phyloP scores from a whole-genome alignment of 495 filamentous ascomycete species.

The Stereocaulon alpinum region DNA sequence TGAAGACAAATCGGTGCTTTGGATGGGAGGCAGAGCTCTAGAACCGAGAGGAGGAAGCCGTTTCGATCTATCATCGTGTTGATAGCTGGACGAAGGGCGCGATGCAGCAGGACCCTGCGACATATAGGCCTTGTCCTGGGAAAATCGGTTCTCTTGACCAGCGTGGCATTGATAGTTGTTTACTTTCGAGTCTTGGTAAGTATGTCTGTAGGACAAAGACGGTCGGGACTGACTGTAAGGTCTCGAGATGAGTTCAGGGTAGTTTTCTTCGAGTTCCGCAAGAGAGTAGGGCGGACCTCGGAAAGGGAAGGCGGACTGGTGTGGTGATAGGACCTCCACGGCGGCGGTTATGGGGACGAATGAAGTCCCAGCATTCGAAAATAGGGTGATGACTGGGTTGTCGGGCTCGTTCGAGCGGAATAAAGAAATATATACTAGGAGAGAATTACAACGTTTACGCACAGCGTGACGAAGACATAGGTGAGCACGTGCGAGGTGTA shows the following conservation, averaged over 20 bases:
- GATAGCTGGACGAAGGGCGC: conserved; percentile 23
- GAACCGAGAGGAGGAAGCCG: conserved; percentile 10
- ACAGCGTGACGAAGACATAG: background rate
- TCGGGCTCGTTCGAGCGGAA: conserved; percentile 7
- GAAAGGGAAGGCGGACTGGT: conserved; percentile 14
- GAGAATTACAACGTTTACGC: conserved; percentile 9
- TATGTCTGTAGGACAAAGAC: conserved; percentile 27
- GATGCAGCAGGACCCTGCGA: conserved; percentile 35
- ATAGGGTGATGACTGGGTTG: conserved; percentile 31
- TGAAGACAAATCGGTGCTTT: conserved; percentile 4
- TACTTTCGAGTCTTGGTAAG: conserved; percentile 31
- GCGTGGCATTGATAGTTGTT: conserved; percentile 38
- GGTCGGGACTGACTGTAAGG: conserved; percentile 32
- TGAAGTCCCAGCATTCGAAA: conserved; percentile 19
- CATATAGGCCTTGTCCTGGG: conserved; percentile 38
- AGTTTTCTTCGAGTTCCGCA: conserved; percentile 12
- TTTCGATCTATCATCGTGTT: conserved; percentile 17
- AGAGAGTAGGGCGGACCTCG: conserved; percentile 12
- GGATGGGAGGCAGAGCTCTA: conserved; percentile 20
- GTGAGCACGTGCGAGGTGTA: background rate
- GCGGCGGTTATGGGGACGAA: conserved; percentile 23
- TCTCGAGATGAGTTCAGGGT: conserved; percentile 11
- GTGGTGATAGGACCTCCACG: conserved; percentile 21
- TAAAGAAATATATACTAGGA: conserved; percentile 9
- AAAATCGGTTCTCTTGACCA: conserved; percentile 22